Evolutionary conservation across 306 rosid species (phyloP), one percentile per base, ranked within the genome.

Genomic region (Gastrolobium villosum): DNA sequence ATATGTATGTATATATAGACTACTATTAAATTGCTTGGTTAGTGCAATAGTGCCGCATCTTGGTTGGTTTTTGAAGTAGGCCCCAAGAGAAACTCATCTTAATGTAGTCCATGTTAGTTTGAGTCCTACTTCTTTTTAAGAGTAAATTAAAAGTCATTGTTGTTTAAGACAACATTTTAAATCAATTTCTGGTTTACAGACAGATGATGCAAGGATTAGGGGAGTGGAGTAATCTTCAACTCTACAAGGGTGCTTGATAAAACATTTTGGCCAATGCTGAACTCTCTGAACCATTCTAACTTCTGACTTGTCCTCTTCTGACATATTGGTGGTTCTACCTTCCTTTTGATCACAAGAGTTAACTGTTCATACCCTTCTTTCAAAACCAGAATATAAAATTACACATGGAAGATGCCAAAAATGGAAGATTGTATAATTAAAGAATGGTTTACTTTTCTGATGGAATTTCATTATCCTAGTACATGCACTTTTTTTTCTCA

Each of bases 171-270:
- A 45, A 14, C 36, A 15, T 39, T 63, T 57, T 10, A 20, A 61
- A 54, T 43, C 2, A 72, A 36, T 61, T 57, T 78, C 34, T 73
- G 62, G 10, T 83, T 80, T 69, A 44, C 90, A 90, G 92, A 88
- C 43, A 72, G 59, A 55, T 83, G 86, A 79, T 0, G 43, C 70
- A 65, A 36, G 56, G 64, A 55, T 79, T 75, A 45, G 46, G 64
- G 37, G 44, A 79, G 30, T 68, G 68, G 69, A 63, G 78, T 28
- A 70, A 39, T 52, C 65, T 36, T 63, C 28, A 62, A 41, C 41
- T 31, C n/a, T 56, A 39, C 35, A 65, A 50, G 76, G 75, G 65
- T 84, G 74, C 52, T 65, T 43, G 30, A 62, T 63, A 54, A 68
- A 71, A 20, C 50, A 74, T 37, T 59, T 7, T 10, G 65, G 74